Base-by-base conservation (phyloP, 805 yeast species). In the Cyberlindnera saturnus region DNA sequence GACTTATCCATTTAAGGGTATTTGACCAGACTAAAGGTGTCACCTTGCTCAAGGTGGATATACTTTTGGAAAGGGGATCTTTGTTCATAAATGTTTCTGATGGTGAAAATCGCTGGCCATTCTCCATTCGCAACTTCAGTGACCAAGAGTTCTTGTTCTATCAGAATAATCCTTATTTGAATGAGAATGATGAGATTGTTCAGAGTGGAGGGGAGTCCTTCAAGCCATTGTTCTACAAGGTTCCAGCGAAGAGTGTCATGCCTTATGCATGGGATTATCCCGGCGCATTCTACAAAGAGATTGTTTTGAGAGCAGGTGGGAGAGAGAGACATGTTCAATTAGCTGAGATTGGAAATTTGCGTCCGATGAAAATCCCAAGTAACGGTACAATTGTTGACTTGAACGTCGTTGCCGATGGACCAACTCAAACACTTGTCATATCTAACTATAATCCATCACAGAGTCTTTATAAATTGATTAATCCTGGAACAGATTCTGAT, bases 191-290 rank as follows among this genome's bases (percentile, higher is more conserved):
- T 41, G 82, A 80, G 16, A 74, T 74, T 41, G 63, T 71, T 10
- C 71, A 69, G 3, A 72, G 66, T 23, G 59, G 67, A 1, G 80
- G 74, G 1, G 68, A 71, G 3, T 73, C 74, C 11, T 90, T 83
- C 64, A 81, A 78, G 48, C 96, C 97, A 0, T 72, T 88, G 10
- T 79, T 73, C 55, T 93, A 91, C 60, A 75, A 78, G 37, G 73
- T 95, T 11, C 97, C 98, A 0, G 80, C 95, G 1, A 79, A 79
- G 56, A 86, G 96, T 64, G 95, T 88, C 3, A 93, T 93, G 98
- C 96, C 98, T 0, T 93, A 93, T 61, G 87, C 99, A 0, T 93
- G 96, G 90, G 99, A 93, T 61, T 93, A 77, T 64, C 99, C 99
- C 1, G 88, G 95, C 41, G 97, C 96, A 0, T 67, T 77, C 9